phyloP scores from a whole-genome alignment of 179 eudicot genomes.

The Patellifolia procumbens region DNA sequence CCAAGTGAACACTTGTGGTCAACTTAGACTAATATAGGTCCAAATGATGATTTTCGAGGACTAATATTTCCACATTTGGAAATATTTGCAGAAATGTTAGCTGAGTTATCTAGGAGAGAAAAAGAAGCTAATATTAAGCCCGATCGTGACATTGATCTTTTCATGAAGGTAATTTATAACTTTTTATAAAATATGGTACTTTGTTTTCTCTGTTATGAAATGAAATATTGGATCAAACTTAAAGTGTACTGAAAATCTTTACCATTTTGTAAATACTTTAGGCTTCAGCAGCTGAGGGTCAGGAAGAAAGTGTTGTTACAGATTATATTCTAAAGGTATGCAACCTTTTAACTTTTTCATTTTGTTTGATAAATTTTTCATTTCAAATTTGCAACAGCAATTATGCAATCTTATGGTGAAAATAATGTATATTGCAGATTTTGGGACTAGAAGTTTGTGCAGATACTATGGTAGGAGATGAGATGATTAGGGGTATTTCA shows the following conservation, averaged over 20 bases:
- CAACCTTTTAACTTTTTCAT: not conserved
- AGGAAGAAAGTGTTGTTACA: slow-evolving; percentile 40
- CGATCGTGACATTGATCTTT: slow-evolving; percentile 52
- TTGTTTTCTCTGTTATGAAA: too few relatives aligned
- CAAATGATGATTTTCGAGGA: not conserved
- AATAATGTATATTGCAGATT: slow-evolving; percentile 23
- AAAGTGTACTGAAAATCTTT: not conserved
- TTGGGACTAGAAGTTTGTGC: slow-evolving; percentile 45
- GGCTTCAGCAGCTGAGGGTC: slow-evolving; percentile 38
- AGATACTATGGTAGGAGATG: slow-evolving; percentile 49
- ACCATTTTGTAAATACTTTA: not conserved
- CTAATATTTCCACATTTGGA: not conserved
- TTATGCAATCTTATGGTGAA: slow-evolving; percentile 4
- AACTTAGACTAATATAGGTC: too few relatives aligned
- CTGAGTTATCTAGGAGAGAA: slow-evolving; percentile 50
- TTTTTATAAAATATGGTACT: not conserved
- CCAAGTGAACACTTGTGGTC: too few relatives aligned
- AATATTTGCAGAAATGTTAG: slow-evolving; percentile 44
- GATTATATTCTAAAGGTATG: slow-evolving; percentile 45
- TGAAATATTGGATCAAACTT: too few relatives aligned
- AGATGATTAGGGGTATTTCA: slow-evolving; percentile 40
- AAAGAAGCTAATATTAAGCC: slow-evolving; percentile 53
- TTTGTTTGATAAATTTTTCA: too few relatives aligned
- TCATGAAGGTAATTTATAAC: slow-evolving; percentile 40
- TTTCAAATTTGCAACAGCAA: not conserved